Conservation (phyloP, 1,284 basidiomycete genomes). For the Entoloma clypeatum region DNA sequence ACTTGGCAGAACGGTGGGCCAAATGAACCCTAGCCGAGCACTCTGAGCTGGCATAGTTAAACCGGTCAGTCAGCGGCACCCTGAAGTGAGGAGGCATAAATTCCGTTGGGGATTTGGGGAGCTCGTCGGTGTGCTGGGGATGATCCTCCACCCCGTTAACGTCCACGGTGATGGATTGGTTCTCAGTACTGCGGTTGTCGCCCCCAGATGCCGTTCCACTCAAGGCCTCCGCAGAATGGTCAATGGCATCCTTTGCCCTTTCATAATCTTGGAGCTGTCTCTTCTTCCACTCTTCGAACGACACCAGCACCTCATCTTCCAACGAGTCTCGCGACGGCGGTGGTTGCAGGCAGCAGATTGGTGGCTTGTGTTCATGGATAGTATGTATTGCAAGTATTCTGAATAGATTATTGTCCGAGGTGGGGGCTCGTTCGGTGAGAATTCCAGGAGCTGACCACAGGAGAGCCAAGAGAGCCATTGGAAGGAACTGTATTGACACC, state of each 20-base stretch:
- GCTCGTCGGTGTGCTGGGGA: constrained; percentile 10
- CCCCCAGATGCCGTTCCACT: constrained; percentile 15
- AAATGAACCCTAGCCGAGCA: constrained; percentile 92
- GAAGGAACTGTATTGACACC: constrained; percentile 19
- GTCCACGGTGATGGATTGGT: not conserved
- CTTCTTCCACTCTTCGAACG: constrained; percentile 90
- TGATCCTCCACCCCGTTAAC: constrained; percentile 1
- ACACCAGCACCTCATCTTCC: constrained; percentile 67
- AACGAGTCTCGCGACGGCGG: constrained; percentile 43
- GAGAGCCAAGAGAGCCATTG: constrained; percentile 34
- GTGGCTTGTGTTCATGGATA: constrained; percentile 48
- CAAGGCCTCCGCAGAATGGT: constrained; percentile 19
- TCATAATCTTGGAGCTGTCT: constrained; percentile 44
- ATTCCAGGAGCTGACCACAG: constrained; percentile 38
- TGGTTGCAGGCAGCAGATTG: constrained; percentile 65
- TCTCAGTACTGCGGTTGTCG: constrained; percentile 11
- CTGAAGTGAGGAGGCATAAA: constrained; percentile 56
- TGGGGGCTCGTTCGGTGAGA: constrained; percentile 36
- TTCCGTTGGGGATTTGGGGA: constrained; percentile 19
- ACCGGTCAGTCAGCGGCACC: constrained; percentile 71
- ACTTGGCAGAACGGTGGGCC: constrained; percentile 81
- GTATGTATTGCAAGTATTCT: constrained; percentile 46
- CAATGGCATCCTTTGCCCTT: constrained; percentile 26
- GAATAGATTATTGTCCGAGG: constrained; percentile 58
- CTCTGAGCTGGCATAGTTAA: constrained; percentile 93